phyloP scores from a whole-genome alignment of 2,329 filamentous ascomycete species.

The Scortechinia acanthostroma region DNA sequence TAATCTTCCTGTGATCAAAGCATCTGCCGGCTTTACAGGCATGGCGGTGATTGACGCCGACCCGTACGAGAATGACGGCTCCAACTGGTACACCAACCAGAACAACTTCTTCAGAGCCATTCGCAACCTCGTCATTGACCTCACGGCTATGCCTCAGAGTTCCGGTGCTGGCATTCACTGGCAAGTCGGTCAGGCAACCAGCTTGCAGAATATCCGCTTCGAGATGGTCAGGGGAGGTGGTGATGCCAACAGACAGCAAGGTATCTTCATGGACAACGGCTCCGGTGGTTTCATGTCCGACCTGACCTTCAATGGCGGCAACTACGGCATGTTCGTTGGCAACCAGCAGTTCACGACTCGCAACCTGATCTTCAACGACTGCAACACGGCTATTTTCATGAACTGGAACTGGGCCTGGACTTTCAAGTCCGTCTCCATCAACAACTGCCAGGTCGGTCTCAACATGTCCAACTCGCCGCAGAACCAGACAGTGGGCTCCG shows the following conservation, averaged over 20 bases:
- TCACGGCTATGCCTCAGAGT: conserved; percentile 33
- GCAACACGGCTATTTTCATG: conserved; percentile 55
- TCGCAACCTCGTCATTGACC: conserved; percentile 47
- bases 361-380: conserved; percentile 54
- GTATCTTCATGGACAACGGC: conserved; percentile 54
- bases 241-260: conserved; percentile 37
- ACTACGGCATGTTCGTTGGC: conserved; percentile 52
- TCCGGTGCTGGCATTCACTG: conserved; percentile 49
- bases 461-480: conserved; percentile 46
- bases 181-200: conserved; percentile 51
- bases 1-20: conserved; percentile 52
- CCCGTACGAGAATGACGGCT: conserved; percentile 48
- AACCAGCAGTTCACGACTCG: conserved; percentile 60
- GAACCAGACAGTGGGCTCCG: conserved; percentile 55
- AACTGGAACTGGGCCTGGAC: conserved; percentile 66
- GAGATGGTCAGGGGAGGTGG: conserved; percentile 44
- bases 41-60: conserved; percentile 66
- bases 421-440: conserved; percentile 48
- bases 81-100: conserved; percentile 51
- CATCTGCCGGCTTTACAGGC: conserved; percentile 47
- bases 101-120: conserved; percentile 49
- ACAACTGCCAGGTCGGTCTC: conserved; percentile 44
- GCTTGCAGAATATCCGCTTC: conserved; percentile 45
- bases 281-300: conserved; percentile 57
- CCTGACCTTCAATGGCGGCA: conserved; percentile 53